Evolutionary conservation across 306 rosid genomes (phyloP).

Genomic region (Pterocarpus macrocarpus): DNA sequence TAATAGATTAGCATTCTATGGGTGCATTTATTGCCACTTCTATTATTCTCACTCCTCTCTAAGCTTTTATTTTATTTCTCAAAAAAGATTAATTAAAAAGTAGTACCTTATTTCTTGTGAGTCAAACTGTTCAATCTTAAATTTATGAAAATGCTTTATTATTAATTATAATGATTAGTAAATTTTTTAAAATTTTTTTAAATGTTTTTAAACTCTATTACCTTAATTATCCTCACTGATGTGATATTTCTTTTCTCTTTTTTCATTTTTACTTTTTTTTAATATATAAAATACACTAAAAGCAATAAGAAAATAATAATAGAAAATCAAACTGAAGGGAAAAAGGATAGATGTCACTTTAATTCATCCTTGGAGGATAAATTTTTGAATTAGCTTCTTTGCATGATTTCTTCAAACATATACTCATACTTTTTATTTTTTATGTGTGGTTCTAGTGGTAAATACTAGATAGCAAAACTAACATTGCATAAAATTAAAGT

Average conservation of each 20-base stretch:
- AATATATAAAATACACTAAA: background rate
- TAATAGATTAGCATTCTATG: slow-evolving; percentile 4
- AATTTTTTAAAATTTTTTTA: background rate
- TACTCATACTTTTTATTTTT: background rate
- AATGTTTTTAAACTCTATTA: background rate
- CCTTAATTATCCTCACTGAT: background rate
- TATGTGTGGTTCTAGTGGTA: background rate
- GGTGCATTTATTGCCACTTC: slow-evolving; percentile 8
- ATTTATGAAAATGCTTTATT: background rate
- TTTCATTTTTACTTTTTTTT: background rate
- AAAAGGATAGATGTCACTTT: background rate
- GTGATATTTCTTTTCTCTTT: background rate
- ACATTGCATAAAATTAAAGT: background rate
- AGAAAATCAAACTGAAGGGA: background rate
- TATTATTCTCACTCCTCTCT: slow-evolving; percentile 1
- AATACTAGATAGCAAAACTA: slow-evolving; percentile 1
- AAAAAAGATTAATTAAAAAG: background rate
- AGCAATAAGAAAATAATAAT: background rate
- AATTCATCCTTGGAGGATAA: background rate
- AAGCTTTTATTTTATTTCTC: background rate
- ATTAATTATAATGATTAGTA: slow-evolving; percentile 11
- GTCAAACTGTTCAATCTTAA: slow-evolving; percentile 12
- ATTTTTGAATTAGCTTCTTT: background rate
- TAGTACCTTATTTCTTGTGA: background rate
- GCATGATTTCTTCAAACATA: slow-evolving; percentile 6